These are phyloP conservation scores for Aspergillus sp. DNA, from an alignment of 2,329 filamentous ascomycete genomes.

Conservation along the genomic window DNA sequence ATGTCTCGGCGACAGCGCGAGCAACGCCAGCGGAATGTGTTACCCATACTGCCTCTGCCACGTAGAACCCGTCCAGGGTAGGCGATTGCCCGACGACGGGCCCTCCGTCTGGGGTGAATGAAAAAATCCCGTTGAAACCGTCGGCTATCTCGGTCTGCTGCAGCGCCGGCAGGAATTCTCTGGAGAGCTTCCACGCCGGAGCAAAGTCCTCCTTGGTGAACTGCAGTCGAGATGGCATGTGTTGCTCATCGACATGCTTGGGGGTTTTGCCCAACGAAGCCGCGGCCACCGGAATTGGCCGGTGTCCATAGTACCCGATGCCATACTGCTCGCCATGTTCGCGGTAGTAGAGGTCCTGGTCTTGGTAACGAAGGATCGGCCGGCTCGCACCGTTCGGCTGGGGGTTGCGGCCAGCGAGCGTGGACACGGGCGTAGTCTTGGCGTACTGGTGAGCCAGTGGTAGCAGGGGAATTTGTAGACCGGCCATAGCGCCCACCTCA, in stretches of 20 bases:
- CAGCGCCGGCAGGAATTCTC: slow-evolving; percentile 47
- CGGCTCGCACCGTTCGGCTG: slow-evolving; percentile 43
- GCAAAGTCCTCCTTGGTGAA: slow-evolving; percentile 54
- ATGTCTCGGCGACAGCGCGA: slow-evolving; percentile 49
- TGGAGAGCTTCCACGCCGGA: slow-evolving; percentile 50
- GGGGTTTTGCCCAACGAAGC: slow-evolving; percentile 46
- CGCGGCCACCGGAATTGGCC: slow-evolving; percentile 51
- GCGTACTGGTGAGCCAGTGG: slow-evolving; percentile 56
- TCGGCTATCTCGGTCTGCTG: slow-evolving; percentile 44
- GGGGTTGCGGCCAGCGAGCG: slow-evolving; percentile 33
- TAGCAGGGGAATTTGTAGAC: slow-evolving; percentile 48
- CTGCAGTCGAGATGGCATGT: slow-evolving; percentile 54
- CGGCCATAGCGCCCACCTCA: slow-evolving; percentile 54
- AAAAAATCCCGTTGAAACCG: slow-evolving; percentile 59
- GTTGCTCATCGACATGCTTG: slow-evolving; percentile 45
- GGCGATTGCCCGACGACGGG: slow-evolving; percentile 51
- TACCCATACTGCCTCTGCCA: slow-evolving; percentile 59
- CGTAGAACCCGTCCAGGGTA: slow-evolving; percentile 51
- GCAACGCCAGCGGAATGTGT: slow-evolving; percentile 57
- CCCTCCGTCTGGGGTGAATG: slow-evolving; percentile 56
- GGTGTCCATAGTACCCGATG: slow-evolving; percentile 57
- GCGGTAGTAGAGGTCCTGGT: slow-evolving; percentile 55
- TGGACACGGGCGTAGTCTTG: slow-evolving; percentile 48
- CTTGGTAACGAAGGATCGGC: slow-evolving; percentile 54
- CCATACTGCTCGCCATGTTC: slow-evolving; percentile 55